phyloP scores from a whole-genome alignment of 306 rosid species.

The Dalbergia cultrata region DNA sequence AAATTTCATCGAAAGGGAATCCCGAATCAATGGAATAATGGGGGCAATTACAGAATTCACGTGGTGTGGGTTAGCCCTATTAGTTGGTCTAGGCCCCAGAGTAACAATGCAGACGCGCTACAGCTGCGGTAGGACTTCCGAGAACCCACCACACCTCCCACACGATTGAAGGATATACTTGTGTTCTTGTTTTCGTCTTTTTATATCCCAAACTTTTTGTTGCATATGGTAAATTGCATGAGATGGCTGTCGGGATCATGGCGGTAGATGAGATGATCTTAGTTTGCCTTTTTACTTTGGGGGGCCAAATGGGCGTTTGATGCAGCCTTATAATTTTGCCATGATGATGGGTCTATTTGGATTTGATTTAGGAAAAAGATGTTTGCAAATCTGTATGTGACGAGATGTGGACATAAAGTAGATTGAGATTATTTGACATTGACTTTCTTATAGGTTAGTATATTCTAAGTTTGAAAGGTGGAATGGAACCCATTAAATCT shows the following conservation, averaged over 20 bases:
- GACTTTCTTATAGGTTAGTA: slow-evolving; percentile 43
- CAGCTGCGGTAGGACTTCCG: not conserved
- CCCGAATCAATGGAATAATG: not conserved
- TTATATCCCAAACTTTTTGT: slow-evolving; percentile 22
- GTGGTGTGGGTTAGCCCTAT: slow-evolving; percentile 46
- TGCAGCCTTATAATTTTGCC: slow-evolving; percentile 37
- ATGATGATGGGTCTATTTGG: slow-evolving; percentile 44
- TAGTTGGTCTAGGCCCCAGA: slow-evolving; percentile 46
- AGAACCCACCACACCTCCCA: not conserved
- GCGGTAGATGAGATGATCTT: slow-evolving; percentile 11
- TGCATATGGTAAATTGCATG: slow-evolving; percentile 41
- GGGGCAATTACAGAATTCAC: slow-evolving; percentile 45
- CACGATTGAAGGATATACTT: slow-evolving; percentile 36
- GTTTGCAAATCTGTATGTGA: slow-evolving; percentile 52
- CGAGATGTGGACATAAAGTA: slow-evolving; percentile 68
- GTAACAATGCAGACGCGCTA: slow-evolving; percentile 2
- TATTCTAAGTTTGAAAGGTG: slow-evolving; percentile 13
- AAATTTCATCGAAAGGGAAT: not conserved
- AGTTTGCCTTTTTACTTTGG: slow-evolving; percentile 3
- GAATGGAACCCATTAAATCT: slow-evolving; percentile 46
- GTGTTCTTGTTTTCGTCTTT: slow-evolving; percentile 49
- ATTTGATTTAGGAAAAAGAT: slow-evolving; percentile 40
- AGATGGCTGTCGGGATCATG: slow-evolving; percentile 39
- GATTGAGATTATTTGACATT: slow-evolving; percentile 59
- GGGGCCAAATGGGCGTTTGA: slow-evolving; percentile 34